Base-by-base conservation (phyloP, 2,329 filamentous ascomycete species). In the Furcasterigmium furcatum region DNA sequence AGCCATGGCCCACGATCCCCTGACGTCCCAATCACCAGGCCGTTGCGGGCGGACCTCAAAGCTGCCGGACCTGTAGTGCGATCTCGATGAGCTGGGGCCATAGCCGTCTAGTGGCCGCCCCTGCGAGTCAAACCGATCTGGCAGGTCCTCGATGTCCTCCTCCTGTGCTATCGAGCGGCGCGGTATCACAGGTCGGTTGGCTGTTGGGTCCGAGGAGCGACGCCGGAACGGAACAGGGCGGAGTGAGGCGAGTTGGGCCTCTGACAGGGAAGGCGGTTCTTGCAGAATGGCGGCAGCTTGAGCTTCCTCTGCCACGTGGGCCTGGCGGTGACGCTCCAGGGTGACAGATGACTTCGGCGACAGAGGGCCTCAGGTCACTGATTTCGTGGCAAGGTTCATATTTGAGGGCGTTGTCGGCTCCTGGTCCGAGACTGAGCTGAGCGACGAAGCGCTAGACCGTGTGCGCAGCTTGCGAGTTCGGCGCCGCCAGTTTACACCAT, bases 321-420 rank as follows among this genome's bases (percentile, higher is more conserved):
- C 59, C 27, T 57, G 56, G 32, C 57, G 66, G 47, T 74, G 73
- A 21, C 63, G 58, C 18, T 64, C 59, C 55, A 77, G 68, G 1
- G 73, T 75, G 45, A 59, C 66, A 0, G 69, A 69, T 14, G 73
- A 76, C 43, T 72, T 68, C 1, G 75, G 75, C 3, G 74, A 78
- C 34, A 79, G 55, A 1, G 75, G 74, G 3, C 69, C 65, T 45
- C 77, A 79, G 2, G 61, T 53, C 2, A 78, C 73, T 1, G 70
- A 69, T 48, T 74, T 74, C 19, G 62, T 48, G 10, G 51, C 48
- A 46, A 54, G 21, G 12, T 53, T 50, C 13, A 49, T 46, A 18
- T 16, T 36, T 5, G n/a, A 36, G 6, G n/a, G n/a, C 7, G 30
- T 18, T 18, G 16, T 7, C 5, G 34, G n/a, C 9, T 18, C 18